These are phyloP conservation scores for Scenedesmus sp. DNA, from an alignment of 163 green algal genomes.

Conservation along the genomic window DNA sequence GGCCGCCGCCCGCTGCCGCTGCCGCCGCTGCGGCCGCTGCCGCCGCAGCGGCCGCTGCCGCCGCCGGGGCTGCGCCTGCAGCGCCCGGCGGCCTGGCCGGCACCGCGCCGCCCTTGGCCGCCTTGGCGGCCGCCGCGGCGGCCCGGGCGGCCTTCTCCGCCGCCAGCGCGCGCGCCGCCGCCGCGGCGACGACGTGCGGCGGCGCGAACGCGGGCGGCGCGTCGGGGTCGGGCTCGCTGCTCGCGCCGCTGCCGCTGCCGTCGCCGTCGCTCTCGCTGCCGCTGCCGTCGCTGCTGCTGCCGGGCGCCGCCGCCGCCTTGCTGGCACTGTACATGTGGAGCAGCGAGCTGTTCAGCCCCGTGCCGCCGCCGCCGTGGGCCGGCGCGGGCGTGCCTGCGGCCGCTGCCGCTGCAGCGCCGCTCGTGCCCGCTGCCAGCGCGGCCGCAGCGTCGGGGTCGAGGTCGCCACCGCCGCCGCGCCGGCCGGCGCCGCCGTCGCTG, in stretches of 20 bases:
- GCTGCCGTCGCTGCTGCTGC: conserved; percentile 10
- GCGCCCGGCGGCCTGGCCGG: conserved; percentile 12
- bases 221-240: conserved; percentile 28
- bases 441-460: conserved; percentile 23
- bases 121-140: conserved; percentile 8
- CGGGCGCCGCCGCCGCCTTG: neutral
- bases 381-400: neutral
- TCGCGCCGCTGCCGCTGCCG: neutral
- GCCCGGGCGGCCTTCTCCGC: conserved; percentile 36
- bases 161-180: conserved; percentile 46
- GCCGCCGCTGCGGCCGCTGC: conserved; percentile 1
- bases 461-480: neutral
- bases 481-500: neutral
- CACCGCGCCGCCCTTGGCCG: neutral
- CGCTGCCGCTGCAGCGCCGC: conserved; percentile 6
- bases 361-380: neutral
- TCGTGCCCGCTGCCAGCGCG: conserved; percentile 22
- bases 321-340: conserved; percentile 59
- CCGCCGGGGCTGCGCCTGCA: neutral
- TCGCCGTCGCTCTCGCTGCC: conserved; percentile 9
- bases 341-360: conserved; percentile 57
- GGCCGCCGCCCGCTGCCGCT: neutral
- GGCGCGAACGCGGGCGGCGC: conserved; percentile 57
- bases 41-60: conserved; percentile 8
- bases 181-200: conserved; percentile 53